Evolutionary conservation across 208 protist species (phyloP), one percentile per base, ranked within the genome.

Genomic region (Strigomonas culicis): DNA sequence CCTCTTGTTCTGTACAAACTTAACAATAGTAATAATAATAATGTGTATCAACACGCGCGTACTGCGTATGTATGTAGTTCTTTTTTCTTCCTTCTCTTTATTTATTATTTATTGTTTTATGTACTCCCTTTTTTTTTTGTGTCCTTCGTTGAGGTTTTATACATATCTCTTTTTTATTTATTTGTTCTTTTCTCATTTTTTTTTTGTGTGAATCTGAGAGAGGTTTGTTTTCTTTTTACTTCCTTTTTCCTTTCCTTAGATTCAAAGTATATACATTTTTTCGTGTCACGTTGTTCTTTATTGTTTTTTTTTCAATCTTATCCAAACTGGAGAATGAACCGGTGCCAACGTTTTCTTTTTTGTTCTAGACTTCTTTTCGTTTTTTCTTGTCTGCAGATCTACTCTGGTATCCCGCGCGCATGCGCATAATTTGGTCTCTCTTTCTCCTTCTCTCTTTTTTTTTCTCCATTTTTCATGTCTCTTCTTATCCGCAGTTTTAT

Each of bases 81-180:
- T n/a, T n/a, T n/a, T n/a, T n/a, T n/a, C n/a, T n/a, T n/a, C n/a
- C n/a, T n/a, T n/a, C 15, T 47, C 15, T 63, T 51, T 63, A 34
- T 50, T 63, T 63, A 8, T 63, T 17, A 6, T 11, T 59, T 11
- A 32, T 59, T 43, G 7, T 59, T 59, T 21, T n/a, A 25, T 59
- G 7, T 36, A 25, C 52, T 50, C 17, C 22, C 53, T 60, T 61
- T 66, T 66, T 65, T 59, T 59, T 60, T 60, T 41, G 31, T 51
- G 27, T 52, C 24, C 58, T 49, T 22, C n/a, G 44, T 59, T 17
- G 8, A 58, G 32, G 21, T 58, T 4, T 10, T 34, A 57, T 34
- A 25, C 17, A 25, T 7, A 62, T 62, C 46, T 44, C 8, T 44
- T 19, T 25, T 62, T 57, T 34, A 28, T 34, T 28, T 51, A 24